phyloP scores from a whole-genome alignment of 257 asterid species.

The Penstemon barbatus region DNA sequence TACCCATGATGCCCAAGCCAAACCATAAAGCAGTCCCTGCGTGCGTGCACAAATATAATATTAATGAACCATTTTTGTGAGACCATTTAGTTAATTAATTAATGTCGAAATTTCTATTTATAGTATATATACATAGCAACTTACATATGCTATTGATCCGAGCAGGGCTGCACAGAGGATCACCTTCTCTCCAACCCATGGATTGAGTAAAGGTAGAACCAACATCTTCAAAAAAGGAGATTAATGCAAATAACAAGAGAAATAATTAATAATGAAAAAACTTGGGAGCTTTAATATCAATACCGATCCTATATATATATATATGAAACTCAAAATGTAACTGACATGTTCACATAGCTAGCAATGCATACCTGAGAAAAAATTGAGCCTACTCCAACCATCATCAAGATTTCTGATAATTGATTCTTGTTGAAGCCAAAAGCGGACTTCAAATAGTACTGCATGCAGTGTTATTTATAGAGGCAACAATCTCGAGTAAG shows the following conservation, averaged over 20 bases:
- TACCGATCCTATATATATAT: background rate
- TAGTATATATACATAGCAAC: conserved; percentile 24
- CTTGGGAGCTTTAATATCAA: too few relatives aligned
- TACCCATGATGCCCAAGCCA: conserved; percentile 99
- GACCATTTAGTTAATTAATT: conserved; percentile 17
- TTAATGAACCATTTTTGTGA: conserved; percentile 1
- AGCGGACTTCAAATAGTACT: conserved; percentile 86
- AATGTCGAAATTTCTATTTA: too few relatives aligned
- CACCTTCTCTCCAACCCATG: conserved; percentile 76
- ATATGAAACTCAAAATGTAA: background rate
- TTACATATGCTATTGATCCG: conserved; percentile 72
- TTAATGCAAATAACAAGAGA: background rate
- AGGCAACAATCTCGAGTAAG: too few relatives aligned
- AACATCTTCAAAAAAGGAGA: conserved; percentile 53
- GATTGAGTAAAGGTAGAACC: conserved; percentile 82
- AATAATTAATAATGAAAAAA: background rate
- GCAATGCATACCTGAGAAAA: conserved; percentile 67
- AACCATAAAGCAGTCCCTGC: conserved; percentile 89
- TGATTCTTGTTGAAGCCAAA: conserved; percentile 89
- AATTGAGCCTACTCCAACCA: conserved; percentile 89
- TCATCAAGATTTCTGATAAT: conserved; percentile 78
- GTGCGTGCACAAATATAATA: conserved; percentile 50
- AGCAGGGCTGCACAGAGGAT: conserved; percentile 76
- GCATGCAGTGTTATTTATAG: conserved; percentile 25
- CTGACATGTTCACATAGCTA: background rate